These are phyloP conservation scores for Cladosporium sp. DNA, from an alignment of 2,329 filamentous ascomycete species.

Conservation along the genomic window DNA sequence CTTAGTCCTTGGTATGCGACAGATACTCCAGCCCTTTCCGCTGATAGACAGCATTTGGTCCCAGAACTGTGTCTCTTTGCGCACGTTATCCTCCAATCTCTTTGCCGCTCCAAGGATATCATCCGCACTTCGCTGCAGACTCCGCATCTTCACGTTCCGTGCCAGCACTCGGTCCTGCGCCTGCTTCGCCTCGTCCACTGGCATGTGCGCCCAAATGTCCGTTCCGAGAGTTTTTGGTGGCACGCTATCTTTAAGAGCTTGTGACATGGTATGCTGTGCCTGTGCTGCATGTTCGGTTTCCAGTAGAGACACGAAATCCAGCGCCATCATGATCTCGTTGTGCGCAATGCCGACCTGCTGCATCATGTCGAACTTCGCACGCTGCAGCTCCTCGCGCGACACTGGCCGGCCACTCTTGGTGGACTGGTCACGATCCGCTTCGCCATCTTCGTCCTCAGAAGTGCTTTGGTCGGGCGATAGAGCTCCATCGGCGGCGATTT, in stretches of 20 bases:
- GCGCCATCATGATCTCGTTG: conserved; percentile 65
- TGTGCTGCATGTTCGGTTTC: conserved; percentile 70
- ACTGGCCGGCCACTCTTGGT: conserved; percentile 23
- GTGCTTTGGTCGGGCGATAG: conserved; percentile 47
- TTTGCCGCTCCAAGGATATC: conserved; percentile 70
- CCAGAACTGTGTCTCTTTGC: conserved; percentile 85
- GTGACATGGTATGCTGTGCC: conserved; percentile 66
- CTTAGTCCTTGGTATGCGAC: conserved; percentile 69
- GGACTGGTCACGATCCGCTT: conserved; percentile 26
- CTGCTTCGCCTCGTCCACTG: conserved; percentile 54
- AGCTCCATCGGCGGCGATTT: conserved; percentile 57
- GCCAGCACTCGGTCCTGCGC: conserved; percentile 48
- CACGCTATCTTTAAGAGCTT: conserved; percentile 66
- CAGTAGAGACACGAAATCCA: conserved; percentile 81
- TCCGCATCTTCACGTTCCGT: conserved; percentile 74
- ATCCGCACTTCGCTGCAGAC: conserved; percentile 72
- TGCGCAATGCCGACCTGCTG: conserved; percentile 42
- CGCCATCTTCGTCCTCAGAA: conserved; percentile 46
- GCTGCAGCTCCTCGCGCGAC: conserved; percentile 41
- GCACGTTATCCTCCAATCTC: conserved; percentile 73
- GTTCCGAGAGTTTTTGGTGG: conserved; percentile 73
- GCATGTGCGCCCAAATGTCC: conserved; percentile 59
- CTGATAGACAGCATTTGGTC: conserved; percentile 78
- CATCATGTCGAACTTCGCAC: conserved; percentile 44
- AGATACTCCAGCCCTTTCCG: conserved; percentile 83